Base-by-base conservation (phyloP, 2,329 filamentous ascomycete species). In the Colletotrichum graminicola region DNA sequence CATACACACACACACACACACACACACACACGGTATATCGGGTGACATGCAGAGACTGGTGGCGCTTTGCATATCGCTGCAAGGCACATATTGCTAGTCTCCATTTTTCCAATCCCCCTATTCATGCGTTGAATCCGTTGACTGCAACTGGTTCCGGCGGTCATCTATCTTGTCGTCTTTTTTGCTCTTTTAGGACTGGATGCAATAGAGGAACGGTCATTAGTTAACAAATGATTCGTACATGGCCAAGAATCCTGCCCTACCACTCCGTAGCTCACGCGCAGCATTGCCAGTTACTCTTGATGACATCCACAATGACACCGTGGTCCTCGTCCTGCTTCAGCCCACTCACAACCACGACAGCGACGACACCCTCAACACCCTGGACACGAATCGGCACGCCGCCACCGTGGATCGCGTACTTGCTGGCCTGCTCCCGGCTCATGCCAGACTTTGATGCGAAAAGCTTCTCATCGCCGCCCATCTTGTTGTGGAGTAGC, bases 311-410 rank as follows among this genome's bases (percentile, higher is more conserved):
- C 0, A 93, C 87, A 76, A 95, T 90, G 47, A 94, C 88, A 11
- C 89, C 89, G 80, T 96, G 93, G 79, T 95, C 93, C 82, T 94
- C 88, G 76, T 93, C 86, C 80, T 94, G 91, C 83, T 90, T 92
- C 79, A 95, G 79, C 5, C 93, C 93, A 77, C 90, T 92, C 1
- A 95, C 91, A 23, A 94, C 89, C 32, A 94, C 89, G 1, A 94
- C 90, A 0, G 89, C 93, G 11, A 94, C 90, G 3, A 94, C 82
- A 0, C 93, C 93, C 81, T 95, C 93, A 1, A 95, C 92, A 0
- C 92, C 92, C 64, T 83, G 83, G 8, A 95, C 93, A 10, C 89
- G 85, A 41, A 95, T 87, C 0, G 93, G 93, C 73, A 93, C 89
- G 0, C 86, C 93, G 29, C 93, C 93, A 0, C 93, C 93, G 79